These are phyloP conservation scores for Hypoxylon sp. DNA, from an alignment of 2,329 filamentous ascomycete species.

Conservation along the genomic window DNA sequence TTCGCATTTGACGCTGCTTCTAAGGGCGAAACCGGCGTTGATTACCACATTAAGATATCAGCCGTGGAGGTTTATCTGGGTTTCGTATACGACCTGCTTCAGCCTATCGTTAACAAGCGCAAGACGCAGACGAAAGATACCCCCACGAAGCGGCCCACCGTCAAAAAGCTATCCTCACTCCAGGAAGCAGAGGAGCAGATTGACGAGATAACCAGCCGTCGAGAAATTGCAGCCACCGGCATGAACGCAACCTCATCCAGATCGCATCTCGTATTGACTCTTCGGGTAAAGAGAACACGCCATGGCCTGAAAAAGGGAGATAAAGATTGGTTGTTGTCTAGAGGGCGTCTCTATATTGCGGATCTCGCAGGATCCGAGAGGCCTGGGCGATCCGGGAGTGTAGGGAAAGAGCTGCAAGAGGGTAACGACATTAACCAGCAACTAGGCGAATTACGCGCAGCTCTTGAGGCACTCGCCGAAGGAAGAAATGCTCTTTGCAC, in stretches of 20 bases:
- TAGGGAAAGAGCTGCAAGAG: constrained; percentile 86
- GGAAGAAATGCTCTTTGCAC: constrained; percentile 85
- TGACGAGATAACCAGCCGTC: constrained; percentile 77
- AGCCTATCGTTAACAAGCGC: constrained; percentile 69
- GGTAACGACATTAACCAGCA: constrained; percentile 97
- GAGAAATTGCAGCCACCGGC: constrained; percentile 89
- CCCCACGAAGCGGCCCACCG: too few species aligned
- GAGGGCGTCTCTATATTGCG: constrained; percentile 93
- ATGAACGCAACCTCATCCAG: constrained; percentile 91
- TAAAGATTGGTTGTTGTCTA: constrained; percentile 81
- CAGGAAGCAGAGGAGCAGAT: constrained; percentile 80
- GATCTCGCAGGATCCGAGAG: constrained; percentile 93
- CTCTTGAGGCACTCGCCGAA: constrained; percentile 86
- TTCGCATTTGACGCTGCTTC: too few species aligned
- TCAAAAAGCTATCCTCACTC: constrained; percentile 74
- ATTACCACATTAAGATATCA: constrained; percentile 86
- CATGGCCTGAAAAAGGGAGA: constrained; percentile 64
- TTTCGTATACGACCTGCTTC: constrained; percentile 80
- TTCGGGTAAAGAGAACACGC: constrained; percentile 31
- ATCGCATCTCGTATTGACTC: constrained; percentile 90
- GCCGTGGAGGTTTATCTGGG: constrained; percentile 99
- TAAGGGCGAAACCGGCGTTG: too few species aligned
- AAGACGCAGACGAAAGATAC: too few species aligned
- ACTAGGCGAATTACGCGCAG: constrained; percentile 89
- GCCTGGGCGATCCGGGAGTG: constrained; percentile 79